A percentile compares a stretch with the other conserved stretches of the same genome.
Conservation (phyloP, 1,139 yeast species). For the Diutina catenulata region DNA sequence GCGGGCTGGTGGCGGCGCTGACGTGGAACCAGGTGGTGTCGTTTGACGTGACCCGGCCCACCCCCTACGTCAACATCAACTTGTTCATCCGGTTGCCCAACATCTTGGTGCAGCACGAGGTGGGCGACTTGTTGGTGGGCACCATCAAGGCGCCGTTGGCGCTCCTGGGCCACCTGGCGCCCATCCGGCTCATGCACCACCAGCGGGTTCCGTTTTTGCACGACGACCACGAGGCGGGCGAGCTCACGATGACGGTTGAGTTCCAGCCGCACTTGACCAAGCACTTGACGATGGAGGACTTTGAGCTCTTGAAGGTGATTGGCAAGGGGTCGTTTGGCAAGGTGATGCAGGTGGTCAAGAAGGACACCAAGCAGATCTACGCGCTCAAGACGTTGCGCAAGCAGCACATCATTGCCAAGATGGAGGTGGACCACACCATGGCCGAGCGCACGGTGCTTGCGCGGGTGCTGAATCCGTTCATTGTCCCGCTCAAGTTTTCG, state of each 20-base stretch:
- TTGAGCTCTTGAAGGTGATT: conserved; percentile 83
- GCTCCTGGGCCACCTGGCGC: conserved; percentile 24
- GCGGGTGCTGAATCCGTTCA: conserved; percentile 88
- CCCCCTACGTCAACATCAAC: conserved; percentile 45
- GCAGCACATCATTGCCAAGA: conserved; percentile 37
- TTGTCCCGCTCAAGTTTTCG: conserved; percentile 92
- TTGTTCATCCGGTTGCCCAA: conserved; percentile 70
- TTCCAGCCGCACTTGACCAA: conserved; percentile 44
- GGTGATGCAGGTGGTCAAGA: conserved; percentile 95
- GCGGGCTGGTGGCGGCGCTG: conserved; percentile 45
- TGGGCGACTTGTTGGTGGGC: conserved; percentile 34
- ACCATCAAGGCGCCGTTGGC: conserved; percentile 32
- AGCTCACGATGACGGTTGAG: conserved; percentile 59
- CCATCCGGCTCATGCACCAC: conserved; percentile 32
- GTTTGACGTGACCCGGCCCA: conserved; percentile 69
- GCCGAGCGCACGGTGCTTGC: conserved; percentile 95
- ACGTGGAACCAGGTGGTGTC: conserved; percentile 81
- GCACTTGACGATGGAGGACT: conserved; percentile 58
- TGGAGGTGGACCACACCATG: conserved; percentile 91
- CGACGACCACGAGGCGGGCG: conserved; percentile 18
- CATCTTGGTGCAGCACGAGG: conserved; percentile 26
- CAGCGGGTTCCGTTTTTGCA: conserved; percentile 32
- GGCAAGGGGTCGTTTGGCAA: conserved; percentile 98
- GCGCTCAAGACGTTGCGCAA: conserved; percentile 90
- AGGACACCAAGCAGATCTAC: conserved; percentile 87